Evolutionary conservation across 2,329 filamentous ascomycete species (phyloP), one percentile per base, ranked within the genome.

Genomic region (Didymellaceae sp.): DNA sequence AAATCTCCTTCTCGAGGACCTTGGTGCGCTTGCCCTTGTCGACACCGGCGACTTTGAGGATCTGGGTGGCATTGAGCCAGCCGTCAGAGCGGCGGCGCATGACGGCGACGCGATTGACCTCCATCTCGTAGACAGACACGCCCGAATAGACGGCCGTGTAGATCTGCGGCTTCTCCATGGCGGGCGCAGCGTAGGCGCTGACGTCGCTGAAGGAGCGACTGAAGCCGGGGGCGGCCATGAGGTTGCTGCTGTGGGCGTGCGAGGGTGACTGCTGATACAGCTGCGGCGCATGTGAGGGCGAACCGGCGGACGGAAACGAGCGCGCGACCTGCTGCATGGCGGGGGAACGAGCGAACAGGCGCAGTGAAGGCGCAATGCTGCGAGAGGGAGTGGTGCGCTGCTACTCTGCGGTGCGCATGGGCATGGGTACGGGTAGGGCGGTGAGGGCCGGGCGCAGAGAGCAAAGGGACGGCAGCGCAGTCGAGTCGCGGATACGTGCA

Each of bases 1-100:
- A 85, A 52, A 99, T 96, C 74, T 99, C 94, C 75, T 97, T 97
- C 73, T 99, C 94, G 42, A 99, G 81, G 6, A 97, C 95, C 75
- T 97, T 97, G 51, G 94, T 97, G 62, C 94, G 88, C 76, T 96
- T 95, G 53, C 93, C 94, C 77, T 99, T 99, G 70, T 97, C 93
- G 54, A 99, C 91, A 41, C 92, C 92, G 26, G 94, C 94, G 26
- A 97, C 92, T 71, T 99, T 99, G 59, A 99, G 84, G 60, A 99
- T 97, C 74, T 99, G 94, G 0, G 94, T 99, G 43, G 94, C 94
- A 76, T 99, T 99, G 60, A 99, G 82, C 90, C 93, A 97, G 60
- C 91, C 93, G 74, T 99, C 94, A 61, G 89, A 88, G 58, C 94
- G 88, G 51, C 94, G 87, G 72, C 94, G 90, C 94, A 99, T 99